A percentile compares a stretch with the other conserved stretches of the same genome.
Evolutionary conservation across 176 grass and related monocot species (phyloP).

Genomic region (Cenchrus purpureus): DNA sequence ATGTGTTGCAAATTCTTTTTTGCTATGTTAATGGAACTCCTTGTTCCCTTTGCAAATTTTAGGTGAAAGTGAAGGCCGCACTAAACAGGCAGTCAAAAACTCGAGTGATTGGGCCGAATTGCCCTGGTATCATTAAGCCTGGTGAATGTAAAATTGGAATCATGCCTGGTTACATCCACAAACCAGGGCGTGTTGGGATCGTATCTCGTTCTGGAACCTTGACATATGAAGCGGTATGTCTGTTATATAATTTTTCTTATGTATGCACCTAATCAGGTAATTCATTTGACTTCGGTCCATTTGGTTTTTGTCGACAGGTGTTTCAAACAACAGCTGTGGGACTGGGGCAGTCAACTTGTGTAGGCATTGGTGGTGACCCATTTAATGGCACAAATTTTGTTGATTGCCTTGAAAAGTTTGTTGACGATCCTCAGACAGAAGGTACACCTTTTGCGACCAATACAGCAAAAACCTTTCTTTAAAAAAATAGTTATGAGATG

Average conservation of each 20-base stretch:
- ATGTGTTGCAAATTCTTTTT: neutral
- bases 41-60: conserved; percentile 34
- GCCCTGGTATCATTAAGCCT: conserved; percentile 97
- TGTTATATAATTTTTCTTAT: conserved; percentile 8
- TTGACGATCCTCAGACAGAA: conserved; percentile 99
- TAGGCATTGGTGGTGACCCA: conserved; percentile 96
- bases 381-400: conserved; percentile 99
- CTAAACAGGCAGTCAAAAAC: conserved; percentile 94
- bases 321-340: conserved; percentile 98
- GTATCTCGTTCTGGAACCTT: conserved; percentile 99
- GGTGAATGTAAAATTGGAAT: conserved; percentile 99
- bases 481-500: neutral
- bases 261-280: conserved; percentile 12
- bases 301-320: conserved; percentile 63
- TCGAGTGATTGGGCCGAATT: conserved; percentile 94
- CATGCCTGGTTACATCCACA: conserved; percentile 99
- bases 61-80: conserved; percentile 97
- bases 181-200: conserved; percentile 83
- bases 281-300: conserved; percentile 12
- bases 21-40: conserved; percentile 1
- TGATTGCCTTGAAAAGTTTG: conserved; percentile 92
- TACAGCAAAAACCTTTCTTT: neutral
- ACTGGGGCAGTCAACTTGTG: conserved; percentile 95
- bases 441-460: conserved; percentile 50
- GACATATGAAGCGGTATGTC: conserved; percentile 95